Evolutionary conservation across 1,139 yeast genomes (phyloP).

Genomic region (Suhomyces ambrosiae): DNA sequence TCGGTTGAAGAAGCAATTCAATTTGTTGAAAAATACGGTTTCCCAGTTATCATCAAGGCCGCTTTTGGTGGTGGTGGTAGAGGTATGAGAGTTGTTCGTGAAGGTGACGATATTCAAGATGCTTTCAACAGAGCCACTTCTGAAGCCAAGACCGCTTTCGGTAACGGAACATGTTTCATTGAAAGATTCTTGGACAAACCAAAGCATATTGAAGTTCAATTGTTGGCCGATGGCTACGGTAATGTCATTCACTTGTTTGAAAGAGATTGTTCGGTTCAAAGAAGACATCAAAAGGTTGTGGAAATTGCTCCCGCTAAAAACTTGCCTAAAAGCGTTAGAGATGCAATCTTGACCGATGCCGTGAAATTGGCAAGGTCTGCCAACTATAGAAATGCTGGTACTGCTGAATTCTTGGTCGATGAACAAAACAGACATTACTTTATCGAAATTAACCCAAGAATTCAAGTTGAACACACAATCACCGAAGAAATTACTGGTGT

Average conservation of each 20-base stretch:
- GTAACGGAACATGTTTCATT: conserved; percentile 97
- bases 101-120: conserved; percentile 90
- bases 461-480: conserved; percentile 98
- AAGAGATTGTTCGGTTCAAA: conserved; percentile 98
- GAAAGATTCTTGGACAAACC: conserved; percentile 95
- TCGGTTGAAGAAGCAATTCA: conserved; percentile 71
- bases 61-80: conserved; percentile 99
- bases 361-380: conserved; percentile 87
- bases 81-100: conserved; percentile 99
- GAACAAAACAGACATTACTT: conserved; percentile 93
- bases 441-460: conserved; percentile 97
- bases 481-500: conserved; percentile 99
- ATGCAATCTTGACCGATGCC: conserved; percentile 91
- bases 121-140: conserved; percentile 93
- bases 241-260: conserved; percentile 94
- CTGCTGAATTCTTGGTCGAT: conserved; percentile 97
- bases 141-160: conserved; percentile 93
- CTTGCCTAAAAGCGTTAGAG: conserved; percentile 77
- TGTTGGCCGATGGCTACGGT: conserved; percentile 91
- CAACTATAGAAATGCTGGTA: conserved; percentile 95
- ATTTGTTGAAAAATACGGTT: conserved; percentile 84
- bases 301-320: conserved; percentile 99
- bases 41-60: conserved; percentile 96
- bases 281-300: conserved; percentile 98
- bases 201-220: conserved; percentile 96